Percentiles rank a stretch among this genome's conserved stretches.
These are phyloP conservation scores for Talaromyces sp. DNA, from an alignment of 2,329 filamentous ascomycete species.

Conservation along the genomic window DNA sequence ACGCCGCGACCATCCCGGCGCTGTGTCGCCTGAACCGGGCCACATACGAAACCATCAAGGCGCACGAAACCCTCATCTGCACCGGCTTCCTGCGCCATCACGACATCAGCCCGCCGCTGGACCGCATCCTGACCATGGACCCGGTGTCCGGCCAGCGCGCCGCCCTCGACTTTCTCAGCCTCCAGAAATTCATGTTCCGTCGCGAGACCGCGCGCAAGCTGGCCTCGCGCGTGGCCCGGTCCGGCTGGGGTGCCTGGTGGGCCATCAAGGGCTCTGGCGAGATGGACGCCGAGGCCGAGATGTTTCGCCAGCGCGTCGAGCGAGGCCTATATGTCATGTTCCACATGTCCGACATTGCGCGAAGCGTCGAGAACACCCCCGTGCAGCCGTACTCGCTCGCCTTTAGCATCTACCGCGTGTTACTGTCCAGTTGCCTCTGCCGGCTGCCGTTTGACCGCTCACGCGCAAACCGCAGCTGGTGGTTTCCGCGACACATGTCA, in stretches of 20 bases:
- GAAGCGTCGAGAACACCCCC: conserved; percentile 13
- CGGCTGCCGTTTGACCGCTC: conserved; percentile 13
- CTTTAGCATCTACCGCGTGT: conserved; percentile 10
- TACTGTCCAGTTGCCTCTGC: conserved; percentile 10
- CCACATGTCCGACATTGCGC: conserved; percentile 23
- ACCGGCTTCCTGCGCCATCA: conserved; percentile 29
- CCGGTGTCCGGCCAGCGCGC: conserved; percentile 17
- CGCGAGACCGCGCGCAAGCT: conserved; percentile 16
- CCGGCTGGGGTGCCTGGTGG: conserved; percentile 22
- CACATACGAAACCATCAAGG: conserved; percentile 21
- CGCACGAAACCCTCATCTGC: conserved; percentile 22
- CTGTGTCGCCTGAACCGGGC: conserved; percentile 22
- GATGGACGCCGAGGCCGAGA: conserved; percentile 22
- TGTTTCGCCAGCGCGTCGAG: conserved; percentile 20
- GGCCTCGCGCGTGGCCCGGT: conserved; percentile 19
- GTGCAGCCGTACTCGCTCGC: conserved; percentile 8
- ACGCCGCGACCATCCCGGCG: conserved; percentile 16
- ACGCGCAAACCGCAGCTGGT: conserved; percentile 14
- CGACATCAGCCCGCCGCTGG: conserved; percentile 51
- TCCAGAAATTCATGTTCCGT: conserved; percentile 18
- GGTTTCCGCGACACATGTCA: conserved; percentile 19
- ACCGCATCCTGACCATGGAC: conserved; percentile 45
- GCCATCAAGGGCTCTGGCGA: conserved; percentile 19
- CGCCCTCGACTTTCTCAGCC: conserved; percentile 17
- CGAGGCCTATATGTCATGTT: conserved; percentile 23